These are phyloP conservation scores for Naematelia aurantialba DNA, from an alignment of 768 basidiomycete species.

Conservation along the genomic window DNA sequence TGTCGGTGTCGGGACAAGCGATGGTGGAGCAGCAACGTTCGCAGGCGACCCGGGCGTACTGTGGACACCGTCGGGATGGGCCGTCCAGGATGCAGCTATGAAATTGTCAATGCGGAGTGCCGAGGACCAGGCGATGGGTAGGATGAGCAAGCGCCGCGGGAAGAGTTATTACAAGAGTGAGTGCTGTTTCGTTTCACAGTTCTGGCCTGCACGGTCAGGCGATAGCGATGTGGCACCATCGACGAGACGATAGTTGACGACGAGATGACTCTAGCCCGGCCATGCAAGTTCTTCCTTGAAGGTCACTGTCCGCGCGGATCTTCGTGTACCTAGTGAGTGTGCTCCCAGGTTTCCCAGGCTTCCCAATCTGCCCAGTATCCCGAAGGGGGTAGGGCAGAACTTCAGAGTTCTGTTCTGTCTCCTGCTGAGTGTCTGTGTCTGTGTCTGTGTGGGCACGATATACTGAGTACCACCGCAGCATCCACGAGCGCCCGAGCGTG, in stretches of 20 bases:
- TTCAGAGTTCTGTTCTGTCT: too few species aligned
- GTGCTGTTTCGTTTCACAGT: too few species aligned
- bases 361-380: too few species aligned
- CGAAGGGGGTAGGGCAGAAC: too few species aligned
- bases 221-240: too few species aligned
- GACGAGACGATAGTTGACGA: neutral
- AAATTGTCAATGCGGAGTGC: slow-evolving; percentile 24
- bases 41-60: slow-evolving; percentile 35
- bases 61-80: slow-evolving; percentile 46
- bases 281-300: slow-evolving; percentile 43
- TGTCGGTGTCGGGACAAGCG: too few species aligned
- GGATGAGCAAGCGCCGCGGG: slow-evolving; percentile 5
- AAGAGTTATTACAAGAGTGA: slow-evolving; percentile 47
- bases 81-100: slow-evolving; percentile 45
- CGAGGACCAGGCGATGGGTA: slow-evolving; percentile 19
- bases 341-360: neutral
- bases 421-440: neutral
- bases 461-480: slow-evolving; percentile 12
- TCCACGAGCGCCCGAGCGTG: slow-evolving; percentile 14
- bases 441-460: neutral
- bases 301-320: slow-evolving; percentile 47
- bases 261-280: slow-evolving; percentile 22
- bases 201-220: too few species aligned
- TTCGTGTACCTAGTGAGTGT: slow-evolving; percentile 44
- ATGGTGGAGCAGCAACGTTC: too few species aligned